Conservation (phyloP, 1,139 yeast species). For the Yamadazyma taylorii region DNA sequence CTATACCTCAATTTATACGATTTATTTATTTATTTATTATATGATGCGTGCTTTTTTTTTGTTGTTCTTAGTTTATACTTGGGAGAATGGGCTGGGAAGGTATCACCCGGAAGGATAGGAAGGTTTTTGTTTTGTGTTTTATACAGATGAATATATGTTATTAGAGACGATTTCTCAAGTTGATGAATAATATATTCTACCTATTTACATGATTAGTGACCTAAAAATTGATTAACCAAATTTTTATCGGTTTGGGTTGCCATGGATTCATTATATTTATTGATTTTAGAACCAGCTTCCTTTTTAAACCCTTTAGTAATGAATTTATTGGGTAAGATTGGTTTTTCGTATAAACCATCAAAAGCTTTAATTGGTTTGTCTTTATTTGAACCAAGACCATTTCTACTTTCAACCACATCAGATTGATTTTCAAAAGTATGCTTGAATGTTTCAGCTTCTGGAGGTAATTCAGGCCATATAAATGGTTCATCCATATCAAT, state of each 20-base stretch:
- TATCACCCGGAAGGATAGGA: no score
- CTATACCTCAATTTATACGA: no score
- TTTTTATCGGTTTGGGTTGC: constrained; percentile 30
- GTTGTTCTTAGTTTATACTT: not conserved
- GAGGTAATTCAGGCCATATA: constrained; percentile 79
- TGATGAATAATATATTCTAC: no score
- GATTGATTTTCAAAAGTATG: constrained; percentile 27
- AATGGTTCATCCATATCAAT: constrained; percentile 92
- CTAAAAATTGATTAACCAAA: constrained; percentile 29
- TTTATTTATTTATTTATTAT: constrained; percentile 1
- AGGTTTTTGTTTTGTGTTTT: not conserved
- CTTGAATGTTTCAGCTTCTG: constrained; percentile 24
- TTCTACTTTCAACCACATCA: constrained; percentile 28
- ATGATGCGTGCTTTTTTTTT: not conserved
- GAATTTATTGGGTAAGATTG: constrained; percentile 70
- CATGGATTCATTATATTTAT: constrained; percentile 23
- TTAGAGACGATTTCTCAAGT: no score
- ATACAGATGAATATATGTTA: not conserved
- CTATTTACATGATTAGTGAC: constrained; percentile 14
- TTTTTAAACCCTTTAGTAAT: constrained; percentile 53
- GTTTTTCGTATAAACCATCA: constrained; percentile 75
- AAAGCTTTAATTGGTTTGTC: constrained; percentile 69
- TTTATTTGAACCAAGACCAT: constrained; percentile 63
- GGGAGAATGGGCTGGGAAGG: not conserved
- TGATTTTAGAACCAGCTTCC: constrained; percentile 41